Percentiles rank a stretch among this genome's conserved stretches.
phyloP scores from a whole-genome alignment of 2,329 filamentous ascomycete species.

The Torrubiella hemipterigena region DNA sequence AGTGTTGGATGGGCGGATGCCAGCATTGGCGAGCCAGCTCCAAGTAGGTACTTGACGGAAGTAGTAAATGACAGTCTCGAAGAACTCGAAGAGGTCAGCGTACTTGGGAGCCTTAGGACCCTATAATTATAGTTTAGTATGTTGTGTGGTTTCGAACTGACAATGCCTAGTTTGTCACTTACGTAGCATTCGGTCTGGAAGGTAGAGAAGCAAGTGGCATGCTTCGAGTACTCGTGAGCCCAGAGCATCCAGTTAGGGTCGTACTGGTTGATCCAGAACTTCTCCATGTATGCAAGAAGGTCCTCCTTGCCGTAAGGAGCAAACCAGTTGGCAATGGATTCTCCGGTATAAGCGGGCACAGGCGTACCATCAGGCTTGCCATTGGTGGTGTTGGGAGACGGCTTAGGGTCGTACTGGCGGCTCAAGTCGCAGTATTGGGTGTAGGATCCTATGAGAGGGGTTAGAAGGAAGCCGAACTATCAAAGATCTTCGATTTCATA shows the following conservation, averaged over 20 bases:
- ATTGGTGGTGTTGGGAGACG: slow-evolving; percentile 51
- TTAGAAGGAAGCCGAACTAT: neutral
- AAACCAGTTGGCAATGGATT: slow-evolving; percentile 46
- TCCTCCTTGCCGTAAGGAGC: slow-evolving; percentile 44
- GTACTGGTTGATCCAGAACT: slow-evolving; percentile 47
- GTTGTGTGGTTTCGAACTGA: neutral
- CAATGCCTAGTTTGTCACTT: slow-evolving; percentile 4
- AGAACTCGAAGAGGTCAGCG: slow-evolving; percentile 51
- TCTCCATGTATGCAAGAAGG: slow-evolving; percentile 54
- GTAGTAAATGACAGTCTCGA: slow-evolving; percentile 46
- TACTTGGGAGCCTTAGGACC: slow-evolving; percentile 42
- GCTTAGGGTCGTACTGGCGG: slow-evolving; percentile 52
- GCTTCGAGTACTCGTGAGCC: slow-evolving; percentile 58
- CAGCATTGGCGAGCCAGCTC: slow-evolving; percentile 40
- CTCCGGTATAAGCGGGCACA: slow-evolving; percentile 46
- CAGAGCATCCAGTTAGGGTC: slow-evolving; percentile 48
- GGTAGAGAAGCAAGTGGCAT: slow-evolving; percentile 54
- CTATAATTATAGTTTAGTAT: slow-evolving; percentile 4
- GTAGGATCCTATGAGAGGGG: slow-evolving; percentile 37
- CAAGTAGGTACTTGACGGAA: slow-evolving; percentile 48
- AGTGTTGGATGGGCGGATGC: slow-evolving; percentile 45
- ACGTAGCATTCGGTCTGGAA: slow-evolving; percentile 53
- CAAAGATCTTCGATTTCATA: slow-evolving; percentile 4
- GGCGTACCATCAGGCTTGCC: slow-evolving; percentile 36
- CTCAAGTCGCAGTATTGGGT: slow-evolving; percentile 55